Percentiles rank a stretch among this genome's conserved stretches.
Conservation (phyloP, 2,329 filamentous ascomycete species). For the Phyllosticta capitalensis region DNA sequence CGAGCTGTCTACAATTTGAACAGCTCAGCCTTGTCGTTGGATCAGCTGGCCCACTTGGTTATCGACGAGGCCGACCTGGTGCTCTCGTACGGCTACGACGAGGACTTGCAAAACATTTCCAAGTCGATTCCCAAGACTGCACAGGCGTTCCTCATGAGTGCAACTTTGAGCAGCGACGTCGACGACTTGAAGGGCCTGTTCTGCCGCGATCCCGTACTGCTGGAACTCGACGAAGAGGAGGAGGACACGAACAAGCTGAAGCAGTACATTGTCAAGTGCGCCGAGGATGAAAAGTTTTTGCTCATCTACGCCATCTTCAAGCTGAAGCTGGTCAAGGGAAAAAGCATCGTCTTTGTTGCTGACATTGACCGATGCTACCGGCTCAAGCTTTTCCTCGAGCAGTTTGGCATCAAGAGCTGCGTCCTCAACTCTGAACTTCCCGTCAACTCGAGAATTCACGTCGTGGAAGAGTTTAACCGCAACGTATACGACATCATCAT, state of each 20-base stretch:
- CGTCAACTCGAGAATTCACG: conserved; percentile 84
- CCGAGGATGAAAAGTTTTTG: conserved; percentile 96
- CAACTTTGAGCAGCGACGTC: conserved; percentile 80
- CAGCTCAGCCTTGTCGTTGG: conserved; percentile 58
- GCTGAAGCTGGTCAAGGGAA: conserved; percentile 85
- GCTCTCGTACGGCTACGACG: conserved; percentile 85
- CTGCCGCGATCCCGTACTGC: conserved; percentile 65
- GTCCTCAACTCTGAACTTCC: conserved; percentile 91
- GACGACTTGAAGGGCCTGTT: conserved; percentile 79
- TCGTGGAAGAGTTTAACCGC: conserved; percentile 95
- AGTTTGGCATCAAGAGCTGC: conserved; percentile 90
- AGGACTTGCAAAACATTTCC: conserved; percentile 74
- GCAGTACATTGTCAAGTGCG: conserved; percentile 84
- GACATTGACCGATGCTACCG: conserved; percentile 87
- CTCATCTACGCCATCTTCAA: conserved; percentile 92
- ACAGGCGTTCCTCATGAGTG: conserved; percentile 89
- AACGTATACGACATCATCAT: conserved; percentile 97
- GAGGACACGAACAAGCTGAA: conserved; percentile 66
- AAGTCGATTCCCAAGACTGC: conserved; percentile 72
- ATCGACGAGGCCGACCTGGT: conserved; percentile 94
- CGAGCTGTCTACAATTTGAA: conserved; percentile 71
- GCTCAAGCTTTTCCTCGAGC: conserved; percentile 88
- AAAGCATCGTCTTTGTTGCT: conserved; percentile 74
- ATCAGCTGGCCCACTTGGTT: conserved; percentile 65
- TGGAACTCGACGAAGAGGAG: conserved; percentile 77